Base-by-base conservation (phyloP, 2,329 filamentous ascomycete genomes). In the Clonostachys solani region DNA sequence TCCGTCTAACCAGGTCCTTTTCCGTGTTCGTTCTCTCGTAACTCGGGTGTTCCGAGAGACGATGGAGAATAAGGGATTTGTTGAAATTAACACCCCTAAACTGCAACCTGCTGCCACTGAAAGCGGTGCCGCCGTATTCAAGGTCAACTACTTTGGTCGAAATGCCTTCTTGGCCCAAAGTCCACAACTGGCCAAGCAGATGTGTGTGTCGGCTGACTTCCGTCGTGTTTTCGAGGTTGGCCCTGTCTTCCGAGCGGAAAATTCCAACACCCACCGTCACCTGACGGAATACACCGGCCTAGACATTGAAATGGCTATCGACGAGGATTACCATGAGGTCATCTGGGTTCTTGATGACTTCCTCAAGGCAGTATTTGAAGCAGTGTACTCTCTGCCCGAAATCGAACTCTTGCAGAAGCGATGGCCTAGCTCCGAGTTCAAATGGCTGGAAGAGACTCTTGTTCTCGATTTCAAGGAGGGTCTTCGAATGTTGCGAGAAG, bases 11-110 rank as follows among this genome's bases (percentile, higher is more conserved):
- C 91, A 96, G 64, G 83, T 87, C 34, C 86, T 96, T 53, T 95
- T 96, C 75, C 86, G 89, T 49, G 83, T 96, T 43, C 89, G 94
- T 54, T 87, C 90, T 5, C 85, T 83, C 23, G 82, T 96, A 48
- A 85, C 87, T 56, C 86, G 86, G 56, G 76, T 87, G 23, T 96
- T 96, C 77, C 87, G 92, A 43, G 68, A 78, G 10, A 83, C 86
- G 3, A 78, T 96, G 1, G 87, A 92, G 54, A 74, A 78, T 3
- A 75, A 86, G 52, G 86, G 83, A 15, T 96, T 96, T 62, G 86
- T 95, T 49, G 92, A 96, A 66, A 96, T 96, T 50, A 90, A 96
- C 62, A 95, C 90, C 0, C 92, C 92, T 3, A 96, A 96, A 69
- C 74, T 96, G 40, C 90, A 95, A 71, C 89, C 89, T 2, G 85